Evolutionary conservation across 2,329 filamentous ascomycete genomes (phyloP).

Genomic region (Huntiella moniliformis): DNA sequence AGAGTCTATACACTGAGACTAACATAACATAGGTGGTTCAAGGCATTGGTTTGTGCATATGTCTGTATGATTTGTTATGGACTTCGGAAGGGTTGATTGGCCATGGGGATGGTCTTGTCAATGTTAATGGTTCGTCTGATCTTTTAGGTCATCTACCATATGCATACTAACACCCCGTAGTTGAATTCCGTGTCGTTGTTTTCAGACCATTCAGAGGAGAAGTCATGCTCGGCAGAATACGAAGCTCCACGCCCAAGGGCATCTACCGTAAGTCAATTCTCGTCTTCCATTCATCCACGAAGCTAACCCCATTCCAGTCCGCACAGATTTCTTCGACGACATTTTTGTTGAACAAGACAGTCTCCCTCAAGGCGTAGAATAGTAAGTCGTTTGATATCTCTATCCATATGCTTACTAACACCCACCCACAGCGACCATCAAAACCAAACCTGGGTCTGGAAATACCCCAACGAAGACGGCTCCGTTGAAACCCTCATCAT

Average conservation of each 20-base stretch:
- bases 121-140: slow-evolving; percentile 58
- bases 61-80: slow-evolving; percentile 76
- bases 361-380: slow-evolving; percentile 57
- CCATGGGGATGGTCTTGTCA: slow-evolving; percentile 77
- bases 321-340: slow-evolving; percentile 85
- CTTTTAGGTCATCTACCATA: not conserved
- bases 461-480: slow-evolving; percentile 35
- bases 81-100: slow-evolving; percentile 87
- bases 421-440: slow-evolving; percentile 39
- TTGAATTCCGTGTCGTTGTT: slow-evolving; percentile 82
- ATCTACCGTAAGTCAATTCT: slow-evolving; percentile 39
- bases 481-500: slow-evolving; percentile 50
- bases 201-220: slow-evolving; percentile 95
- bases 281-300: not conserved
- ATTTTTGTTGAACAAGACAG: slow-evolving; percentile 62
- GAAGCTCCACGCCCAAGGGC: slow-evolving; percentile 49
- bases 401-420: slow-evolving; percentile 16
- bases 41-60: slow-evolving; percentile 83
- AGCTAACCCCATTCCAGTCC: slow-evolving; percentile 23
- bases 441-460: slow-evolving; percentile 74
- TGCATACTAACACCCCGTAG: slow-evolving; percentile 24
- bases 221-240: slow-evolving; percentile 71
- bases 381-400: slow-evolving; percentile 33
- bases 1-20: not conserved
- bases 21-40: slow-evolving; percentile 49